These are phyloP conservation scores for Hymenoscyphus fraxineus DNA, from an alignment of 2,329 filamentous ascomycete species.

Conservation along the genomic window DNA sequence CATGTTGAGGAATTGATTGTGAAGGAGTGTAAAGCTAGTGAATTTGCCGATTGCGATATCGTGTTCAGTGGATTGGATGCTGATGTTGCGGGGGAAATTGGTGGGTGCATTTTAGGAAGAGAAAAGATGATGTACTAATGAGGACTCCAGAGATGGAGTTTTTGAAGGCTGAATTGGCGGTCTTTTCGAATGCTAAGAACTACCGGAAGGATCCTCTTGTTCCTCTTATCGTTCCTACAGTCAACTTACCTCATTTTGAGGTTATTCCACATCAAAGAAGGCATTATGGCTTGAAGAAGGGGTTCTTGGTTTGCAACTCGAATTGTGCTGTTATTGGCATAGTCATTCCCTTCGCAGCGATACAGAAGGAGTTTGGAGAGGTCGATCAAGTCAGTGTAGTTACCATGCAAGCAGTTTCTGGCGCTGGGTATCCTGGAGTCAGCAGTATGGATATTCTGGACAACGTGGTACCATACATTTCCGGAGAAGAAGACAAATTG, in stretches of 20 bases:
- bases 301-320: constrained; percentile 95
- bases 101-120: constrained; percentile 45
- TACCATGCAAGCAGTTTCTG: constrained; percentile 91
- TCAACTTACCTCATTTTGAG: constrained; percentile 83
- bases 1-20: constrained; percentile 76
- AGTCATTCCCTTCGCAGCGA: constrained; percentile 88
- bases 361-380: constrained; percentile 80
- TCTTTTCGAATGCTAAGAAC: constrained; percentile 98
- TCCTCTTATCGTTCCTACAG: constrained; percentile 89
- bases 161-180: constrained; percentile 77
- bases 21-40: constrained; percentile 74
- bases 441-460: constrained; percentile 94
- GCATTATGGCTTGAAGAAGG: constrained; percentile 69
- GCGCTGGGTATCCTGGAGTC: constrained; percentile 86
- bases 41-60: constrained; percentile 87
- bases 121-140: constrained; percentile 14
- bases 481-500: constrained; percentile 92
- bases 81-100: constrained; percentile 87
- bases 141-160: constrained; percentile 73
- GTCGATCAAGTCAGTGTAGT: constrained; percentile 75
- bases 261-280: constrained; percentile 85
- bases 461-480: constrained; percentile 92
- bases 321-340: constrained; percentile 97
- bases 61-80: constrained; percentile 91
- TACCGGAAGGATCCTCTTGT: constrained; percentile 87